Base-by-base conservation (phyloP, 1,284 basidiomycete genomes). In the Cryptococcus sp. region DNA sequence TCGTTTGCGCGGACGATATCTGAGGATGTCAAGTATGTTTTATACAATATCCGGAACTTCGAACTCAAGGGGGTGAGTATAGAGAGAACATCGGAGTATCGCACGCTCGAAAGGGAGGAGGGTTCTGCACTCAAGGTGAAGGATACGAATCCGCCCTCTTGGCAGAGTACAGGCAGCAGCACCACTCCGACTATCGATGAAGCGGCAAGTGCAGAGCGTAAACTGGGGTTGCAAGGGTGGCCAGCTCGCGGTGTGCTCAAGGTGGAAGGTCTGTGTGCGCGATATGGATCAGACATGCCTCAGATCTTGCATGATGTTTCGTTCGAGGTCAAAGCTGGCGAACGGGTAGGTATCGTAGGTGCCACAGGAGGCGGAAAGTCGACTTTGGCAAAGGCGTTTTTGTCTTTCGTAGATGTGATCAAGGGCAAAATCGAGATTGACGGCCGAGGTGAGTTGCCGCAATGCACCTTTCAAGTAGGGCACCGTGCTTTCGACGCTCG, bases 311-410 rank as follows among this genome's bases (percentile, higher is more conserved):
- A 80, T 54, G 69, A 75, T 23, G 75, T 83, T 17, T 67, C 72
- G 6, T 83, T 83, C 65, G 61, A 62, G 5, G 73, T 83, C 20
- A 63, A 71, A 1, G 56, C 57, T 10, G 86, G 89, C 16, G 84
- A 79, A 58, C 83, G 83, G 68, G 80, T 95, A 55, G 95, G 93
- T 22, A 88, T 97, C 59, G 84, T 97, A 4, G 93, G 92, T 52
- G 82, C 91, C 49, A 96, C 93, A 0, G 94, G 95, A 17, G 80
- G 81, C 61, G 83, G 72, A 3, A 73, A 72, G 57, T 67, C 66
- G 3, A 71, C 68, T 19, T 61, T 82, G 30, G 77, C 75, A 15
- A 72, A 72, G 49, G 63, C 70, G 3, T 69, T 73, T 50, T 72
- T 73, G 55, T 65, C 63, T 13, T 73, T 73, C 57, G 69, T 72